phyloP scores from a whole-genome alignment of 768 basidiomycete genomes.

The Lactarius vividus region DNA sequence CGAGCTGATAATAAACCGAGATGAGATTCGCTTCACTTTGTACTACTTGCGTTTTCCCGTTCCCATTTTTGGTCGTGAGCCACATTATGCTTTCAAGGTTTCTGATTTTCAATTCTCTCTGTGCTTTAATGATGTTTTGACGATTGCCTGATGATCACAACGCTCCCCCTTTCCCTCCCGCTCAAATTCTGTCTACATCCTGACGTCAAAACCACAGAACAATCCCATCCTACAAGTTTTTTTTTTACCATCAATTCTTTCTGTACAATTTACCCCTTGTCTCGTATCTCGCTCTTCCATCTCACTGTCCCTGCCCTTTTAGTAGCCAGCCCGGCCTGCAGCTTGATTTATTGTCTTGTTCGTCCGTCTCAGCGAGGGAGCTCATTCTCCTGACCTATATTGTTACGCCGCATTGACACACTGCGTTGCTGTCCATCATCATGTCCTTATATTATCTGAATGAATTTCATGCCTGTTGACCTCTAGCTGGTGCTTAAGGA shows the following conservation, averaged over 20 bases:
- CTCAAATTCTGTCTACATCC: conserved; percentile 11
- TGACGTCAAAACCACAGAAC: conserved; percentile 19
- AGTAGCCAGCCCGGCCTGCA: conserved; percentile 33
- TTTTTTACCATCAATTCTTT: conserved; percentile 16
- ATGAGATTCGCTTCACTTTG: conserved; percentile 2
- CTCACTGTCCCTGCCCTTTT: conserved; percentile 31
- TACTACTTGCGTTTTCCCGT: conserved; percentile 14
- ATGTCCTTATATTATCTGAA: conserved; percentile 38
- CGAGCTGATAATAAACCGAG: conserved; percentile 12
- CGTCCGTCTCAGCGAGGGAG: conserved; percentile 25
- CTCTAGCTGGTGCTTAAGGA: neutral
- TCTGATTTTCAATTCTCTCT: neutral
- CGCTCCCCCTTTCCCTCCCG: neutral
- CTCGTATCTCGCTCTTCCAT: conserved; percentile 28
- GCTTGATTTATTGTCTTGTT: conserved; percentile 39
- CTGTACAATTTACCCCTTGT: conserved; percentile 23
- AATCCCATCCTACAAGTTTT: conserved; percentile 19
- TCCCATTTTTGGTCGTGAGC: conserved; percentile 8
- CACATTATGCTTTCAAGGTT: conserved; percentile 25
- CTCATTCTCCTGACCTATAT: conserved; percentile 29
- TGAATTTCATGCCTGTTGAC: conserved; percentile 15
- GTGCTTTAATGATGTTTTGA: conserved; percentile 23
- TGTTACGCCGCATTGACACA: conserved; percentile 26
- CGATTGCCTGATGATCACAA: conserved; percentile 22
- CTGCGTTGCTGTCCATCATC: conserved; percentile 28